phyloP scores from a whole-genome alignment of 139 green algal genomes.

The Coelastrella sp. region DNA sequence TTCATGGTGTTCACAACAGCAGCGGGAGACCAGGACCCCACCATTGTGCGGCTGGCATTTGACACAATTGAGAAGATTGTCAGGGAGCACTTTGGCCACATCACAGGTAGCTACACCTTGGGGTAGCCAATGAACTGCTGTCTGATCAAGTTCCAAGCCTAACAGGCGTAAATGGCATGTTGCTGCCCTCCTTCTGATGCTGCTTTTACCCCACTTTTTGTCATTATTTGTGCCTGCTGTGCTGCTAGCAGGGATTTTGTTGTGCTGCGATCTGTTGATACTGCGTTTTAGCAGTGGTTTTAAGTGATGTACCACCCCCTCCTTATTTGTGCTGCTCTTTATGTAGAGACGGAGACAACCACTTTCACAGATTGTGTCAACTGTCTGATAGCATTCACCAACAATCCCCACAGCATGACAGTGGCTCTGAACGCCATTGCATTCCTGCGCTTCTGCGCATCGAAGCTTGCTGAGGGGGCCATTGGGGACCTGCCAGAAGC shows the following conservation, averaged over 20 bases:
- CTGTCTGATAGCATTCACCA: constrained; percentile 99
- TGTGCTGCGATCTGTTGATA: neutral
- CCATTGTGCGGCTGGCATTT: constrained; percentile 91
- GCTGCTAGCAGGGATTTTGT: neutral
- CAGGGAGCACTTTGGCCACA: constrained; percentile 96
- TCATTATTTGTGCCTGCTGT: no score
- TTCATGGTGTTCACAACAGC: constrained; percentile 99
- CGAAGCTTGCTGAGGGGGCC: constrained; percentile 94
- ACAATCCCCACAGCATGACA: constrained; percentile 94
- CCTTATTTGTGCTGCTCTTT: neutral
- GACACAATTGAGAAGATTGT: constrained; percentile 99
- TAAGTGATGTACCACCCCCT: neutral
- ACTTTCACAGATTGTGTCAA: constrained; percentile 99
- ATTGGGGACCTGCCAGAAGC: constrained; percentile 79
- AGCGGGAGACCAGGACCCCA: constrained; percentile 73
- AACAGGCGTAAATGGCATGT: neutral
- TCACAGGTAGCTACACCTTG: constrained; percentile 71
- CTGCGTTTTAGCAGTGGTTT: neutral
- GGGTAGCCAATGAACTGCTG: no score
- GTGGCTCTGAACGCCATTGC: constrained; percentile 97
- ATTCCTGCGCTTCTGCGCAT: constrained; percentile 95
- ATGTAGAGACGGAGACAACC: constrained; percentile 92
- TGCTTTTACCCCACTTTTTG: no score
- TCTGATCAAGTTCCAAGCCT: no score
- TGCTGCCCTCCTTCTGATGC: no score